Conservation (phyloP, 495 filamentous ascomycete species). For the Trichoderma parareesei region DNA sequence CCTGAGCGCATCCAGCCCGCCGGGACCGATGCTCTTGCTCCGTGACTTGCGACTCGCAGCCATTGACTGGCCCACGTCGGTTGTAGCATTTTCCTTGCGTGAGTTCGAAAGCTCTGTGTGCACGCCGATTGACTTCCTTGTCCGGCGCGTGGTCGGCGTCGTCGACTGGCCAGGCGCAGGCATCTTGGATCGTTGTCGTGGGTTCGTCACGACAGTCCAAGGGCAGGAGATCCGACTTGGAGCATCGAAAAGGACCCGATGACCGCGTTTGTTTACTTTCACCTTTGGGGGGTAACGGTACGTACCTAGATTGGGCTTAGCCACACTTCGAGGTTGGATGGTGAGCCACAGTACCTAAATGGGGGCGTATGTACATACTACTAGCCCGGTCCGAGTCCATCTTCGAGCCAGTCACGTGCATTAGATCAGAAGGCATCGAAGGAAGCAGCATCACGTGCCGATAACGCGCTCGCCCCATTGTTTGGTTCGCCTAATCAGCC, state of each 20-base stretch:
- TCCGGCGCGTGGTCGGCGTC: constrained; percentile 47
- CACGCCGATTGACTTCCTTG: constrained; percentile 72
- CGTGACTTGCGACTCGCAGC: constrained; percentile 56
- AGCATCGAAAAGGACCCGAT: not conserved
- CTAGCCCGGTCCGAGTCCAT: not conserved
- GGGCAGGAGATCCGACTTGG: not conserved
- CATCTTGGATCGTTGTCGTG: constrained; percentile 26
- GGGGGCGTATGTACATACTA: not conserved
- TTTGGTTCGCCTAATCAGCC: constrained; percentile 8
- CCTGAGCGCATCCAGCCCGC: constrained; percentile 75
- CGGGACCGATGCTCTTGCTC: constrained; percentile 92
- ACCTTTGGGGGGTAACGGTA: constrained; percentile 5
- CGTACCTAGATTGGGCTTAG: not conserved
- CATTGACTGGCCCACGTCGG: constrained; percentile 43
- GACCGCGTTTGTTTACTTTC: constrained; percentile 14
- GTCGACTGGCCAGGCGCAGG: constrained; percentile 38
- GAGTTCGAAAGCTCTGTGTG: constrained; percentile 44
- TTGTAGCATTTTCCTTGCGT: constrained; percentile 68
- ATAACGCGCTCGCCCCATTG: not conserved
- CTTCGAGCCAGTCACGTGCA: not conserved
- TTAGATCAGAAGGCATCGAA: too few species aligned
- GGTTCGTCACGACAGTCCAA: not conserved
- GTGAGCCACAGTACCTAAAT: not conserved
- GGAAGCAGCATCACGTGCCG: not conserved
- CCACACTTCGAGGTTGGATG: not conserved